These are phyloP conservation scores for Pinus taeda DNA, from an alignment of 75 land plant species.

Conservation along the genomic window DNA sequence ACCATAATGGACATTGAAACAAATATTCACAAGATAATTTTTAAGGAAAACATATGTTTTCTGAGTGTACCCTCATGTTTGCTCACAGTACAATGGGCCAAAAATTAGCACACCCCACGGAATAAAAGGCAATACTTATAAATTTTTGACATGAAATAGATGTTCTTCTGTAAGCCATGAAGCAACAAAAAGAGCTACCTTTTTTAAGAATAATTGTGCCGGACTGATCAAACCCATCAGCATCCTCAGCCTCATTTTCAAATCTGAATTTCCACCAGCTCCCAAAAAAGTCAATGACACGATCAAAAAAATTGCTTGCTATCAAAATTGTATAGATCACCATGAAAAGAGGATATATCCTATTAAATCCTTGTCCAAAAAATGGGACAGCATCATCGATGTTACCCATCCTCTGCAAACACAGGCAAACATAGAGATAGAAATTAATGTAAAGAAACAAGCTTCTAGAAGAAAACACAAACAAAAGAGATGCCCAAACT, in stretches of 20 bases:
- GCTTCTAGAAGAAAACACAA: no score
- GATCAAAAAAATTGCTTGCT: slow-evolving; percentile 92
- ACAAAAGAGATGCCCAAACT: no score
- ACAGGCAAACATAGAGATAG: neutral
- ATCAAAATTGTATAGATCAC: slow-evolving; percentile 86
- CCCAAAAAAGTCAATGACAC: slow-evolving; percentile 74
- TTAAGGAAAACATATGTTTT: neutral
- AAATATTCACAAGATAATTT: neutral
- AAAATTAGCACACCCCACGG: neutral
- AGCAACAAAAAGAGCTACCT: slow-evolving; percentile 35
- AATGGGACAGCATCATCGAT: slow-evolving; percentile 86
- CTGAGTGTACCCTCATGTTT: no score
- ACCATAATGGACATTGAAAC: neutral
- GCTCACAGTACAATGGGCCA: neutral
- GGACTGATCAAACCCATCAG: slow-evolving; percentile 96
- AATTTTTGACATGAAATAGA: neutral
- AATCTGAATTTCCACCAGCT: slow-evolving; percentile 85
- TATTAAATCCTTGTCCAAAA: slow-evolving; percentile 76
- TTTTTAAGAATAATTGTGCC: slow-evolving; percentile 95
- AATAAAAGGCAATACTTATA: neutral
- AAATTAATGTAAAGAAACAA: neutral
- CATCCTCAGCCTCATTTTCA: slow-evolving; percentile 73
- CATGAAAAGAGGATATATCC: slow-evolving; percentile 94
- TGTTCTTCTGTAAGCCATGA: no score
- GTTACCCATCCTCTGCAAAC: slow-evolving; percentile 91